A percentile compares a stretch with the other conserved stretches of the same genome.
Evolutionary conservation across 1,284 basidiomycete species (phyloP).

Genomic region (Anthracocystis panici-leucophaei): DNA sequence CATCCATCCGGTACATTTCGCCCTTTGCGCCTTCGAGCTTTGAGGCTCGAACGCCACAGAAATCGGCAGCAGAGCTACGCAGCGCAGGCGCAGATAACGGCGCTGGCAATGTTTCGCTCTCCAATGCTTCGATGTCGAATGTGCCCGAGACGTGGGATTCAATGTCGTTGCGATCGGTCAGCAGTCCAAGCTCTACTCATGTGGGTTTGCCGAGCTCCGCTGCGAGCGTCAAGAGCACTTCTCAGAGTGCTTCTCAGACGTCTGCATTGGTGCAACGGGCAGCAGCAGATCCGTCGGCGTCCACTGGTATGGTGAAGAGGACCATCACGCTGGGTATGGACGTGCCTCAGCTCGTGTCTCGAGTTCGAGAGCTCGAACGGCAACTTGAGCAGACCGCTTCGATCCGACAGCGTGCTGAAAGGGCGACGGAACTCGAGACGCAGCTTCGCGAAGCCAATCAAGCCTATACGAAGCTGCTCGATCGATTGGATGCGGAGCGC

Average conservation of each 20-base stretch:
- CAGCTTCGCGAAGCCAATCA: conserved; percentile 39
- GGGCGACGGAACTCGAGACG: conserved; percentile 37
- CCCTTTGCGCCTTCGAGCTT: conserved; percentile 25
- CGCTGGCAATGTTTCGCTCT: conserved; percentile 9
- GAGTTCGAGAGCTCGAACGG: conserved; percentile 52
- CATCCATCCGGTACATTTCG: conserved; percentile 45
- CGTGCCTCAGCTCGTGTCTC: conserved; percentile 32
- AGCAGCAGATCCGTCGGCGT: not conserved
- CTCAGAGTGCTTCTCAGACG: conserved; percentile 20
- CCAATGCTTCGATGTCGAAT: conserved; percentile 17
- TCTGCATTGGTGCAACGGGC: conserved; percentile 14
- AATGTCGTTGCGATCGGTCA: conserved; percentile 31
- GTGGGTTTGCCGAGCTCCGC: conserved; percentile 34
- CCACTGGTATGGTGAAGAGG: conserved; percentile 37
- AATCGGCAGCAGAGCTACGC: conserved; percentile 3
- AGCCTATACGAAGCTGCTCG: conserved; percentile 32
- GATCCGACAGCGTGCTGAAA: conserved; percentile 38
- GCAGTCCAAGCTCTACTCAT: conserved; percentile 36
- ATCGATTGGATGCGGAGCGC: conserved; percentile 41
- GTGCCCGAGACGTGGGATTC: conserved; percentile 18
- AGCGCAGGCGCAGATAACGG: conserved; percentile 5
- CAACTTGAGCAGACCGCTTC: conserved; percentile 40
- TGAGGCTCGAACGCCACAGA: conserved; percentile 19
- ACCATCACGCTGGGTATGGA: conserved; percentile 63
- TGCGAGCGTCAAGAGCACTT: conserved; percentile 20